Base-by-base conservation (phyloP, 1,284 basidiomycete genomes). In the Butyriboletus regius region DNA sequence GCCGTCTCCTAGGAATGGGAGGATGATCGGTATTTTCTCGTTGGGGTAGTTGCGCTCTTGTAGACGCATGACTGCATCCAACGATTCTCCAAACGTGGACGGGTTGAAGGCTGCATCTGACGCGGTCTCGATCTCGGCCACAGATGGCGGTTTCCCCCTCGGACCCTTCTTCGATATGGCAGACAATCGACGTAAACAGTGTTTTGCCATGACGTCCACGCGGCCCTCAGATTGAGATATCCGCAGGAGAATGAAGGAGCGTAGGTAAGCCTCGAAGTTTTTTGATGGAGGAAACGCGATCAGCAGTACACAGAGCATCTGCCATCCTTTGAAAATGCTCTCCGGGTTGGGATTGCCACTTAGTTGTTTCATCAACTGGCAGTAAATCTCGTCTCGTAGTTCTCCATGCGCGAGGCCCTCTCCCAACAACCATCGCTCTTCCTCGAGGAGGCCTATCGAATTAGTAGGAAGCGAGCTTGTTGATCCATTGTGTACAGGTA, bases 71-170 rank as follows among this genome's bases (percentile, higher is more conserved):
- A 91, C 85, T 18, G 82, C 82, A 55, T 88, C 85, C 9, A 96
- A 74, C 0, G 87, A 84, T 71, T 93, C 90, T 39, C 91, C 91
- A 62, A 95, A 96, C 0, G 89, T 92, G 1, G 88, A 91, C 0
- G 91, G 91, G 58, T 92, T 88, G 71, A 95, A 96, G 2, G 92
- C 91, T 26, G 90, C 89, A 61, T 93, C 90, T 41, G 88, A 85
- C 22, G 90, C 91, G 10, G 85, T 89, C 70, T 91, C 89, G 48
- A 95, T 93, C 69, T 95, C 91, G 14, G 83, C 76, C 12, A 81
- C 70, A 3, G 81, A 81, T 3, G 91, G 86, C 1, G 88, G 77
- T 60, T 91, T 90, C 0, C 90, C 88, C 56, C 89, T 74, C 0
- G 88, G 88, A 0, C 91, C 90, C 61, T 86, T 91, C 65, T 82